Base-by-base conservation (phyloP, 2,329 filamentous ascomycete genomes). In the Aspergillus hortae region DNA sequence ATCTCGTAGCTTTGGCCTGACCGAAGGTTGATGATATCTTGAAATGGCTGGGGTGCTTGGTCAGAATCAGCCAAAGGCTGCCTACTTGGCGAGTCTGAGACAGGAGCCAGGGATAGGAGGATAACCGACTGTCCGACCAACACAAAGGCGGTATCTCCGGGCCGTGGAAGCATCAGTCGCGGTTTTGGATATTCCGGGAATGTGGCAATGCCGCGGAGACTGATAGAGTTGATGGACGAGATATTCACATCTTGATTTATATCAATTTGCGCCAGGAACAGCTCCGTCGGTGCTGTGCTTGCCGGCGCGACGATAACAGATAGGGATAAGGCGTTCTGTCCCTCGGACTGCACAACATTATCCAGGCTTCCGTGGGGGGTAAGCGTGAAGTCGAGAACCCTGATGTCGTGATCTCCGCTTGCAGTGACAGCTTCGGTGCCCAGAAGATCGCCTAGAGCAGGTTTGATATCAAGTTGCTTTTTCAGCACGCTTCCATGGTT, bases 21-120 rank as follows among this genome's bases (percentile, higher is more conserved):
- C 36, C 87, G 84, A 52, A 99, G 86, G 61, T 92, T 88, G 33
- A 99, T 79, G 1, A 89, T 85, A 68, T 99, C 94, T 67, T 97
- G 91, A 61, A 92, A 96, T 0, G 84, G 81, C 15, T 85, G 74
- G 1, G 84, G 81, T 19, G 85, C 67, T 11, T 82, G 75, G 61
- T 86, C 81, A 35, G 80, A 86, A 49, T 89, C 86, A 50, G 82
- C 75, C 56, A 88, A 81, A 3, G 95, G 77, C 66, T 96, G 91
- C 2, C 84, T 83, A 46, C 91, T 88, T 6, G 90, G 89, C 2
- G 85, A 86, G 41, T 89, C 84, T 12, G 85, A 82, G 1, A 81
- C 77, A 46, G 80, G 80, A 2, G 81, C 80, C 44, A 95, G 80
- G 0, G 91, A 95, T 6, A 88, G 80, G 23, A 97, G 74, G 17